Evolutionary conservation across 176 grass and related monocot genomes (phyloP).

Genomic region (Chloris gayana): DNA sequence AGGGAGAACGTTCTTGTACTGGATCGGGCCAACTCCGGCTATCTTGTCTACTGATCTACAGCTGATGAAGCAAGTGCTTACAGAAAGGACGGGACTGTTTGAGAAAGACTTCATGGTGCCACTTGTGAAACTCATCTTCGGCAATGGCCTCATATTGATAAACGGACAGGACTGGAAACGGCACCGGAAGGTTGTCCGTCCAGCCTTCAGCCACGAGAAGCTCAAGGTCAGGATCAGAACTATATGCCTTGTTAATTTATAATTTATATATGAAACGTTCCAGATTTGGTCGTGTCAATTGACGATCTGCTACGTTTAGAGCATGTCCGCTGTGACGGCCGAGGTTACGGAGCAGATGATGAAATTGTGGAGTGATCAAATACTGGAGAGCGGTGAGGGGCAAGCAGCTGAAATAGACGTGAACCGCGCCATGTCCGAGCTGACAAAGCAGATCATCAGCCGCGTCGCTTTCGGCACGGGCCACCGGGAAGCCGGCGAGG

Average conservation of each 20-base stretch:
- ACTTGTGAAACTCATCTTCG: constrained; percentile 16
- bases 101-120: constrained; percentile 39
- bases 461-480: constrained; percentile 39
- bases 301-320: background rate
- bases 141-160: constrained; percentile 35
- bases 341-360: constrained; percentile 26
- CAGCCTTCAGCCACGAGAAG: constrained; percentile 59
- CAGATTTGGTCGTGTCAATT: background rate
- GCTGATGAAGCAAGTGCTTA: constrained; percentile 53
- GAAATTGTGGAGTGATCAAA: background rate
- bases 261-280: fast-evolving
- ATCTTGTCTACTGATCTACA: constrained; percentile 43
- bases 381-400: background rate
- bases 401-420: constrained; percentile 42
- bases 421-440: constrained; percentile 34
- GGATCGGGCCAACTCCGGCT: constrained; percentile 44
- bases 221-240: constrained; percentile 46
- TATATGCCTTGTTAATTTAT: no score
- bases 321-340: constrained; percentile 34
- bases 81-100: constrained; percentile 47
- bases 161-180: constrained; percentile 55
- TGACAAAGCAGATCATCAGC: constrained; percentile 39
- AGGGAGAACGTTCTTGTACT: constrained; percentile 55
- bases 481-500: constrained; percentile 25
- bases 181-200: constrained; percentile 49